Evolutionary conservation across 2,329 filamentous ascomycete species (phyloP).

Genomic region (Polytolypa hystricis): DNA sequence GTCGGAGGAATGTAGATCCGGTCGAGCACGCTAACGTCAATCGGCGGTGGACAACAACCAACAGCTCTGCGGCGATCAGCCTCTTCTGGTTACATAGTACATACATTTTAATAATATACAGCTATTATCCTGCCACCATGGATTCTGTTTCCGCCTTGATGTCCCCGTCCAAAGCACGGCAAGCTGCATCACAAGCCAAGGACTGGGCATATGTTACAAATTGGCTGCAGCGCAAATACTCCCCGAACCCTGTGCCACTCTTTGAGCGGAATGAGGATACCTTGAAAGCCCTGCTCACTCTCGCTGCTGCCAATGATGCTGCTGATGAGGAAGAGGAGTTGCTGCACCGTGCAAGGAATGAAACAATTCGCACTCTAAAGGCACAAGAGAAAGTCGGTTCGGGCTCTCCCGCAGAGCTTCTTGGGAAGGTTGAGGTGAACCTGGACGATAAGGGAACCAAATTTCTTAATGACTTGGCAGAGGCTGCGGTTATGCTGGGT

Average conservation of each 20-base stretch:
- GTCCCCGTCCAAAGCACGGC: slow-evolving; percentile 55
- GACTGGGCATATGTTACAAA: slow-evolving; percentile 83
- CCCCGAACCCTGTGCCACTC: slow-evolving; percentile 49
- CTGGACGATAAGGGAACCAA: slow-evolving; percentile 43
- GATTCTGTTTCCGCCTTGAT: slow-evolving; percentile 33
- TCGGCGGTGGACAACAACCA: no score
- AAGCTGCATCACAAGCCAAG: slow-evolving; percentile 70
- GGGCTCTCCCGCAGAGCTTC: slow-evolving; percentile 31
- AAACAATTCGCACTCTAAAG: slow-evolving; percentile 24
- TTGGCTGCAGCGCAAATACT: slow-evolving; percentile 67
- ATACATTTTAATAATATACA: no score
- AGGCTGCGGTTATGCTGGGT: slow-evolving; percentile 41
- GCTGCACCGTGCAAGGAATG: slow-evolving; percentile 27
- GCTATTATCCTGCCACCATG: no score
- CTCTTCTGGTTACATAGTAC: no score
- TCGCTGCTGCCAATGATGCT: slow-evolving; percentile 65
- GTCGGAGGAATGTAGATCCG: no score
- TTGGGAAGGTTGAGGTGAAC: slow-evolving; percentile 43
- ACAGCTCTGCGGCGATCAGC: no score
- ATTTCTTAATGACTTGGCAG: slow-evolving; percentile 49
- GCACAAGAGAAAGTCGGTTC: slow-evolving; percentile 17
- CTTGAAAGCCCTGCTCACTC: slow-evolving; percentile 59
- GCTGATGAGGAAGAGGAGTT: slow-evolving; percentile 38
- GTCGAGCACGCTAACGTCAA: no score
- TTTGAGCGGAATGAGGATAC: slow-evolving; percentile 87